phyloP scores from a whole-genome alignment of 2,329 filamentous ascomycete species.

The Hypoxylon sp. region DNA sequence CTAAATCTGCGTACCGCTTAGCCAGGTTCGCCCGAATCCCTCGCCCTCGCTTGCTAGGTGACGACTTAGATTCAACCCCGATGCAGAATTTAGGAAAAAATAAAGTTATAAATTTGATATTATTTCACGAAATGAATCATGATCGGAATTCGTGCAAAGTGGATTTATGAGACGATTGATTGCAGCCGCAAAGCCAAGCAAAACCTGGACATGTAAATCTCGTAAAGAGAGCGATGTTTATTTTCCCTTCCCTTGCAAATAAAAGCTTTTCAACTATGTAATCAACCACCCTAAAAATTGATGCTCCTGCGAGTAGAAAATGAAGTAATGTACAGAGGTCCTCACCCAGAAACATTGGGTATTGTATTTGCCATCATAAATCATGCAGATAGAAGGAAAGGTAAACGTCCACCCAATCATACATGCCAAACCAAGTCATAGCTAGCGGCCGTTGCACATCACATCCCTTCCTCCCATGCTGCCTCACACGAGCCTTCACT shows the following conservation, averaged over 20 bases:
- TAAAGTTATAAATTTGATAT: neutral
- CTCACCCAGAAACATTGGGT: constrained; percentile 29
- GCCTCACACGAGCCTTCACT: neutral
- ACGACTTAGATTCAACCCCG: neutral
- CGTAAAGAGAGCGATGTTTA: constrained; percentile 4
- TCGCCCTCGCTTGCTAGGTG: too few relatives aligned
- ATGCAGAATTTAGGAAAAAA: neutral
- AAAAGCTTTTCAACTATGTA: neutral
- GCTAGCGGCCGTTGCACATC: constrained; percentile 39
- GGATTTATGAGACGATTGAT: neutral
- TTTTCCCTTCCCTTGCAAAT: constrained; percentile 3
- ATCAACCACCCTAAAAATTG: neutral
- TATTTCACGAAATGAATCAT: neutral
- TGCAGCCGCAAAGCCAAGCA: neutral
- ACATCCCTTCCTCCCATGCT: constrained; percentile 10
- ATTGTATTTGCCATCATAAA: constrained; percentile 39
- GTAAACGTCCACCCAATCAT: constrained; percentile 34
- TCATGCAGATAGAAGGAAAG: constrained; percentile 34
- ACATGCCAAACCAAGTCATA: constrained; percentile 31
- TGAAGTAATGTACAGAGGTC: constrained; percentile 37
- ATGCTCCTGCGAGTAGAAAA: constrained; percentile 11
- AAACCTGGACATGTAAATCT: neutral
- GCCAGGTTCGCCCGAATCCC: neutral
- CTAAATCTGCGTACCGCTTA: constrained; percentile 13
- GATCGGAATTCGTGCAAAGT: neutral